Conservation (phyloP, 2,329 filamentous ascomycete species). For the Thielaviopsis euricoi region DNA sequence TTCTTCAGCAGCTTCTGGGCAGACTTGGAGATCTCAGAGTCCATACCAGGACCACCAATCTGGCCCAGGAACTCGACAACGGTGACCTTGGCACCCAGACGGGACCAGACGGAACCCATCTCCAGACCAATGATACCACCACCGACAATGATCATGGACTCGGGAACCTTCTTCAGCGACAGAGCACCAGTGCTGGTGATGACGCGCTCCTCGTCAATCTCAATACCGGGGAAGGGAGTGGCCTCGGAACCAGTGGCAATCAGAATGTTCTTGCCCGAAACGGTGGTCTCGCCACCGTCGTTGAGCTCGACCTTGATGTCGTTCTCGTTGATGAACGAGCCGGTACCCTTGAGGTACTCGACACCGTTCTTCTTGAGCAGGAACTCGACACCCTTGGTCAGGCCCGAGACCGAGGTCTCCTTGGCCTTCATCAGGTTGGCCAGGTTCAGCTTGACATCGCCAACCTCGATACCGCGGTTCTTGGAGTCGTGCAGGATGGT, state of each 20-base stretch:
- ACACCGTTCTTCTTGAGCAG: conserved; percentile 99
- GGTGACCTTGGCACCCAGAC: conserved; percentile 84
- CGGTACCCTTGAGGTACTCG: conserved; percentile 91
- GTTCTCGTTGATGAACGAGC: conserved; percentile 73
- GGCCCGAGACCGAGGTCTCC: conserved; percentile 69
- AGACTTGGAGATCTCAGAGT: conserved; percentile 78
- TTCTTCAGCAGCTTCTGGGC: conserved; percentile 86
- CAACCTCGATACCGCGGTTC: conserved; percentile 90
- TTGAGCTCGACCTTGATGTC: conserved; percentile 80
- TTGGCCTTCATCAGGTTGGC: conserved; percentile 97
- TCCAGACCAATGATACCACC: conserved; percentile 97
- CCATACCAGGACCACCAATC: conserved; percentile 97
- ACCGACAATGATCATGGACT: conserved; percentile 94
- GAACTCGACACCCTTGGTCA: conserved; percentile 97
- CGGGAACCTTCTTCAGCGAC: conserved; percentile 73
- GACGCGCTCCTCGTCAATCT: conserved; percentile 94
- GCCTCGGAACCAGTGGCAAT: conserved; percentile 93
- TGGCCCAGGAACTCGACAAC: conserved; percentile 93
- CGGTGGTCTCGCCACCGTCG: conserved; percentile 77
- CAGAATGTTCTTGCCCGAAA: conserved; percentile 91
- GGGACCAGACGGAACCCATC: conserved; percentile 96
- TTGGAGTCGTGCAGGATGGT: conserved; percentile 94
- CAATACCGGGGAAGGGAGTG: conserved; percentile 88
- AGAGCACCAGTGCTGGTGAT: conserved; percentile 93
- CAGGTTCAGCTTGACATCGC: conserved; percentile 92